Conservation (phyloP, 306 rosid genomes). For the Inga leiocalycina region DNA sequence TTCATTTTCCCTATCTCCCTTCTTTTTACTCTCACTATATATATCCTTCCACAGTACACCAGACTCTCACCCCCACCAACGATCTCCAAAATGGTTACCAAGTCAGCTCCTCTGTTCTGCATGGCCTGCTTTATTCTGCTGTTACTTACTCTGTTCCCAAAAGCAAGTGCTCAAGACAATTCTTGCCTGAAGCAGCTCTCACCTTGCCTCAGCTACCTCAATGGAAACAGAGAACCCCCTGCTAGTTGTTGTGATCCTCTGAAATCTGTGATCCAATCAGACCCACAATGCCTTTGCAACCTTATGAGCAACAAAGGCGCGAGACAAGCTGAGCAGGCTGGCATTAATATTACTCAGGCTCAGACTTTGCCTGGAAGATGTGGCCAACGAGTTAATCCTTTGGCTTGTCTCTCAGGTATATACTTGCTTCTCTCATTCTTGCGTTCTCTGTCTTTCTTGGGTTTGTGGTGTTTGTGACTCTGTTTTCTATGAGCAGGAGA, state of each 20-base stretch:
- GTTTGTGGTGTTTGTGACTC: background rate
- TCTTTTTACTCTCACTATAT: background rate
- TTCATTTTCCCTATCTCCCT: background rate
- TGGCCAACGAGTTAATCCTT: conserved; percentile 39
- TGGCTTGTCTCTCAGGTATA: conserved; percentile 52
- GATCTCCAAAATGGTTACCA: background rate
- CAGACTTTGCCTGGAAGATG: conserved; percentile 49
- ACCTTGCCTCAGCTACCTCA: conserved; percentile 60
- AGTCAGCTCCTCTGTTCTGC: background rate
- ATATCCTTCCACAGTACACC: background rate
- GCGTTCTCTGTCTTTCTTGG: background rate
- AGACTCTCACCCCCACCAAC: background rate
- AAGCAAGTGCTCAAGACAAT: conserved; percentile 36
- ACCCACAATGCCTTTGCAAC: conserved; percentile 55
- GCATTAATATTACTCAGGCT: conserved; percentile 54
- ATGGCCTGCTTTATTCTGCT: conserved; percentile 10
- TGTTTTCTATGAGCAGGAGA: background rate
- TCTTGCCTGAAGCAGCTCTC: conserved; percentile 49
- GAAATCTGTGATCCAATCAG: conserved; percentile 51
- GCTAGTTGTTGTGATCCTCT: conserved; percentile 62
- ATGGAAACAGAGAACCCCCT: conserved; percentile 58
- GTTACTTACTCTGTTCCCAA: background rate
- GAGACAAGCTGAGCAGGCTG: conserved; percentile 56
- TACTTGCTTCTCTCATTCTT: background rate
- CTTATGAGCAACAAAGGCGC: conserved; percentile 55